Conservation (phyloP, 192 early-diverging fungal species). For the Chytriomyces confervae region DNA sequence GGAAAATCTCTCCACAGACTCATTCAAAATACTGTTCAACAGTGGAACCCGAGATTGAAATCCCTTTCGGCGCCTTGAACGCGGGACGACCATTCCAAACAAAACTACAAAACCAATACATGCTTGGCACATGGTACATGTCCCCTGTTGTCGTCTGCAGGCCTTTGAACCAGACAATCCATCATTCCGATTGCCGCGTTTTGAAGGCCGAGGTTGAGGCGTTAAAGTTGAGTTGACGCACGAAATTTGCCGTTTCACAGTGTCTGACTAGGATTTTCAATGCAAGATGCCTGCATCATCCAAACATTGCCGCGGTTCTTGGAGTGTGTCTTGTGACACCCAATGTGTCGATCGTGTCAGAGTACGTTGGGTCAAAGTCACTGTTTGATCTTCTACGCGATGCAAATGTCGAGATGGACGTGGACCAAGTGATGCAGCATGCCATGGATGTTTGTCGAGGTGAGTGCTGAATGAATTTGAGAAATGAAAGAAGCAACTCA, state of each 20-base stretch:
- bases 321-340: conserved; percentile 45
- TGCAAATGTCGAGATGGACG: conserved; percentile 48
- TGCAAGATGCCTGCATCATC: conserved; percentile 30
- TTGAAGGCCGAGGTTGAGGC: background rate
- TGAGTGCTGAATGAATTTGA: background rate
- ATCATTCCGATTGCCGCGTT: background rate
- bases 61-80: conserved; percentile 38
- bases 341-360: conserved; percentile 49
- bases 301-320: conserved; percentile 41
- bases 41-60: conserved; percentile 47
- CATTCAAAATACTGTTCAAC: conserved; percentile 6
- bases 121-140: conserved; percentile 46
- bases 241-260: conserved; percentile 13
- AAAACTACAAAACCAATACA: conserved; percentile 24
- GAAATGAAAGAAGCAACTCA: background rate
- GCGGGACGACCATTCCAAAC: conserved; percentile 17
- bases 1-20: background rate
- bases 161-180: conserved; percentile 35
- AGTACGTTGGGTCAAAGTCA: conserved; percentile 35
- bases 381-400: conserved; percentile 45
- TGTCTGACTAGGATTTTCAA: conserved; percentile 21
- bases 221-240: conserved; percentile 8
- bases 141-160: conserved; percentile 43
- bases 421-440: conserved; percentile 29
- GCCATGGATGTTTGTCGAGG: conserved; percentile 20